Percentiles rank a stretch among this genome's conserved stretches.
These are phyloP conservation scores for Coleophoma crateriformis DNA, from an alignment of 2,329 filamentous ascomycete species.

Conservation along the genomic window DNA sequence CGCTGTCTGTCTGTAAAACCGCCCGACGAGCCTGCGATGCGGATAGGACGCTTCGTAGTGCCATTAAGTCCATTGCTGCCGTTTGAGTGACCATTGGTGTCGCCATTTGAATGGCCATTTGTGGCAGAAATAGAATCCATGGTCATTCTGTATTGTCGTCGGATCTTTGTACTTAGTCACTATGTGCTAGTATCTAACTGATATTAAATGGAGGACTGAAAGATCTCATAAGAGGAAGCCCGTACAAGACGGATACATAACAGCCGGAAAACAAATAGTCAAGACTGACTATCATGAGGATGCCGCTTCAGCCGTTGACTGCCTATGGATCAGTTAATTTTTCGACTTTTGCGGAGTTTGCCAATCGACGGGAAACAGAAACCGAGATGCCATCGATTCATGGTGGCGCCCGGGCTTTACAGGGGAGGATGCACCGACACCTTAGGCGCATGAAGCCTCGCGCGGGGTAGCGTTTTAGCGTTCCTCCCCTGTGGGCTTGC, in stretches of 20 bases:
- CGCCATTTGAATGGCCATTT: constrained; percentile 4
- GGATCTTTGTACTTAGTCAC: too few species aligned
- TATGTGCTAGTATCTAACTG: too few species aligned
- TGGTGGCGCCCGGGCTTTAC: not conserved
- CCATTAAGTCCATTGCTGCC: constrained; percentile 1
- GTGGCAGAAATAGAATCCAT: constrained; percentile 5
- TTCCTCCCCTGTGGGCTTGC: not conserved
- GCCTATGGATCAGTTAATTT: too few species aligned
- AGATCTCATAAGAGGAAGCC: too few species aligned
- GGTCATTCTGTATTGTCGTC: not conserved
- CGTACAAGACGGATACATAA: too few species aligned
- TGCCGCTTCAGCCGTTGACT: too few species aligned
- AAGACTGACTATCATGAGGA: too few species aligned
- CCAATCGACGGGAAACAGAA: not conserved
- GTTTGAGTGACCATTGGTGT: constrained; percentile 1
- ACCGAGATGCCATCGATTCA: not conserved
- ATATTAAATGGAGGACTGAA: too few species aligned
- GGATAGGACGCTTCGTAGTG: constrained; percentile 29
- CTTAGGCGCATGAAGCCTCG: not conserved
- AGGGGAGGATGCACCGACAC: not conserved
- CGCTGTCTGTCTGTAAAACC: constrained; percentile 37
- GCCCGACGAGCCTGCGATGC: constrained; percentile 36
- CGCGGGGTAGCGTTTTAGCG: not conserved
- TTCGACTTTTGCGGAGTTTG: not conserved
- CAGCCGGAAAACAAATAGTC: too few species aligned